Percentiles rank a stretch among this genome's conserved stretches.
phyloP scores from a whole-genome alignment of 257 asterid genomes.

The Nicotiana undulata region DNA sequence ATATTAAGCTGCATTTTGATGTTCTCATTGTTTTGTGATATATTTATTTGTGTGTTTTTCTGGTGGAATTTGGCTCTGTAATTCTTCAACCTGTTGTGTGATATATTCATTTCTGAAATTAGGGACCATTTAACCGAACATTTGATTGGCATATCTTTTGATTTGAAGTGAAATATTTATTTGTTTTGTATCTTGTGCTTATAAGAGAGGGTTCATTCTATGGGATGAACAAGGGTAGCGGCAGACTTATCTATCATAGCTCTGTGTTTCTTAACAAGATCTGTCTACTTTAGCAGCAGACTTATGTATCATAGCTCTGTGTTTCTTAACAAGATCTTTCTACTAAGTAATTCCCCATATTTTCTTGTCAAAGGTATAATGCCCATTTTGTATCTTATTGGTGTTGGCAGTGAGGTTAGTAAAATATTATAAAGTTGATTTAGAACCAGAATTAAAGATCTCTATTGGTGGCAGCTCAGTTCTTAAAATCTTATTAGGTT shows the following conservation, averaged over 20 bases:
- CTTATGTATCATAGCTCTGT: neutral
- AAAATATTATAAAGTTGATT: neutral
- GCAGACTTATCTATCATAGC: neutral
- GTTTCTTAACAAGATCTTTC: neutral
- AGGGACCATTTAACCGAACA: neutral
- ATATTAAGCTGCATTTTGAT: neutral
- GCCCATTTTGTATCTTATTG: neutral
- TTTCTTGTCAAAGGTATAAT: neutral
- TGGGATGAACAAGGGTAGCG: neutral
- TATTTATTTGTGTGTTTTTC: neutral
- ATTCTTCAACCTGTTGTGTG: neutral
- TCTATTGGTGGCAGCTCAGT: neutral
- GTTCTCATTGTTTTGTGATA: neutral
- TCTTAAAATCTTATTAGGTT: neutral
- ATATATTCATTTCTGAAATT: neutral
- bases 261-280: neutral
- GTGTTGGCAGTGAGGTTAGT: neutral
- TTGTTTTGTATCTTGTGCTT: conserved; percentile 2
- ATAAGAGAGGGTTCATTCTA: neutral
- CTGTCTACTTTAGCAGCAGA: neutral
- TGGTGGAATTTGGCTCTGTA: neutral
- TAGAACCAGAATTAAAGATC: neutral
- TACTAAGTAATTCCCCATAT: neutral
- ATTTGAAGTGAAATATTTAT: neutral
- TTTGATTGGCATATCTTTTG: neutral